These are phyloP conservation scores for Penicillium salamii DNA, from an alignment of 495 filamentous ascomycete species.

Conservation along the genomic window DNA sequence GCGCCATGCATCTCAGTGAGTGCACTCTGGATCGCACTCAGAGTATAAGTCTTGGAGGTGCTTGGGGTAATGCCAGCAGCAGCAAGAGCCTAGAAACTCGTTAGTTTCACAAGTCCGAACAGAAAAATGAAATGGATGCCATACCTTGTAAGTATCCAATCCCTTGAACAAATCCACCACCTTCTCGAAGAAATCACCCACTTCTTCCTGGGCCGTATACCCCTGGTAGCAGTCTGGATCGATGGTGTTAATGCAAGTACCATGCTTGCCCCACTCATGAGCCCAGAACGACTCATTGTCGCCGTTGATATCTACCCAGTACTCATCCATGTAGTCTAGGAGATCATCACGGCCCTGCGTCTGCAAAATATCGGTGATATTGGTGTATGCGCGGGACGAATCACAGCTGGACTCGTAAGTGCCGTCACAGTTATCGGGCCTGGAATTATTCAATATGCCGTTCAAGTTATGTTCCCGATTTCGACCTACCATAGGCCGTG, in stretches of 20 bases:
- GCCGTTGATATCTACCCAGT: constrained; percentile 64
- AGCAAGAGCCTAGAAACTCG: constrained; percentile 57
- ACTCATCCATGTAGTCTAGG: constrained; percentile 66
- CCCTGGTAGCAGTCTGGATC: constrained; percentile 67
- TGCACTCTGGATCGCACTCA: constrained; percentile 57
- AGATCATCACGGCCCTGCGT: constrained; percentile 55
- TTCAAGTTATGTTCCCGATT: too few relatives aligned
- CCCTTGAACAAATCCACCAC: constrained; percentile 58
- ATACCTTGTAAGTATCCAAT: constrained; percentile 58
- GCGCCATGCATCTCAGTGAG: constrained; percentile 57
- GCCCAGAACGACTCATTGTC: constrained; percentile 68
- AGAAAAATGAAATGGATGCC: not conserved
- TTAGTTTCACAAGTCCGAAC: too few relatives aligned
- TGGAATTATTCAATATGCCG: constrained; percentile 8
- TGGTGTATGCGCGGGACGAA: constrained; percentile 57
- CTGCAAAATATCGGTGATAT: constrained; percentile 62
- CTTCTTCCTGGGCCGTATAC: constrained; percentile 59
- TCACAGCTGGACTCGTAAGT: constrained; percentile 68
- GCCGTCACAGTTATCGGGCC: constrained; percentile 80
- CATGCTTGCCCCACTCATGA: constrained; percentile 81
- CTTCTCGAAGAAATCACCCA: constrained; percentile 56
- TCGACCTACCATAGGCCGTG: constrained; percentile 66
- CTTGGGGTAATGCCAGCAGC: constrained; percentile 64
- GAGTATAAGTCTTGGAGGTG: constrained; percentile 56
- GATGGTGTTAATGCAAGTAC: constrained; percentile 61